A percentile compares a stretch with the other conserved stretches of the same genome.
Conservation (phyloP, 331 rosid species). For the Acacia concinna region DNA sequence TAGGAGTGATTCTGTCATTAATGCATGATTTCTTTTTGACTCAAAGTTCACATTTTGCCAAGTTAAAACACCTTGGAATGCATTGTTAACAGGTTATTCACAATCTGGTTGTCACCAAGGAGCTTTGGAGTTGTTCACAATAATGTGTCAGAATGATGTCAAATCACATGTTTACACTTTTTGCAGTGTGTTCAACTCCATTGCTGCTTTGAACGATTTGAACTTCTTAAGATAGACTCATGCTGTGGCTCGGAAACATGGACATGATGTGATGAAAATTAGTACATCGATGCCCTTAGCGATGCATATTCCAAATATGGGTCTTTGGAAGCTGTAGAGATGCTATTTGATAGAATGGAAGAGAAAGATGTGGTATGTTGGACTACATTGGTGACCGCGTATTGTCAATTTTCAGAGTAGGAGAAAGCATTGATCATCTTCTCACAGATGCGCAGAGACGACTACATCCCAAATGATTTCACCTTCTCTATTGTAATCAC, state of each 20-base stretch:
- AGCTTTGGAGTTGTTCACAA: slow-evolving; percentile 58
- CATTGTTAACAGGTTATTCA: slow-evolving; percentile 71
- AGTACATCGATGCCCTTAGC: slow-evolving; percentile 58
- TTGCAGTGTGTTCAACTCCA: slow-evolving; percentile 65
- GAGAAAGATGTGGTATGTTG: slow-evolving; percentile 79
- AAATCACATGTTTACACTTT: slow-evolving; percentile 62
- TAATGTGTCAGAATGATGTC: slow-evolving; percentile 52
- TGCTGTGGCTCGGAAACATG: slow-evolving; percentile 55
- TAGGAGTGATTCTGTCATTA: slow-evolving; percentile 50
- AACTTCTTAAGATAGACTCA: slow-evolving; percentile 46
- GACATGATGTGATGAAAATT: slow-evolving; percentile 35
- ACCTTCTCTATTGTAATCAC: slow-evolving; percentile 65
- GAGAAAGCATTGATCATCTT: slow-evolving; percentile 64
- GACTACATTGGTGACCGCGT: slow-evolving; percentile 71
- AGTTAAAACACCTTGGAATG: slow-evolving; percentile 71
- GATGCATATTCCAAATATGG: slow-evolving; percentile 68
- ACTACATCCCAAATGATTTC: slow-evolving; percentile 60
- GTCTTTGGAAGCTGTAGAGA: slow-evolving; percentile 57
- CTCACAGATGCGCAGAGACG: slow-evolving; percentile 59
- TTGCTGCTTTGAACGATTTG: slow-evolving; percentile 50
- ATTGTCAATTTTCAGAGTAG: slow-evolving; percentile 62
- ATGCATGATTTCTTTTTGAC: slow-evolving; percentile 54
- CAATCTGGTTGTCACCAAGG: slow-evolving; percentile 50
- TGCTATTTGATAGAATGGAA: slow-evolving; percentile 53
- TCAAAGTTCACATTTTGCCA: slow-evolving; percentile 39